phyloP scores from a whole-genome alignment of 2,329 filamentous ascomycete genomes.

The Raffaelea ambrosiae region DNA sequence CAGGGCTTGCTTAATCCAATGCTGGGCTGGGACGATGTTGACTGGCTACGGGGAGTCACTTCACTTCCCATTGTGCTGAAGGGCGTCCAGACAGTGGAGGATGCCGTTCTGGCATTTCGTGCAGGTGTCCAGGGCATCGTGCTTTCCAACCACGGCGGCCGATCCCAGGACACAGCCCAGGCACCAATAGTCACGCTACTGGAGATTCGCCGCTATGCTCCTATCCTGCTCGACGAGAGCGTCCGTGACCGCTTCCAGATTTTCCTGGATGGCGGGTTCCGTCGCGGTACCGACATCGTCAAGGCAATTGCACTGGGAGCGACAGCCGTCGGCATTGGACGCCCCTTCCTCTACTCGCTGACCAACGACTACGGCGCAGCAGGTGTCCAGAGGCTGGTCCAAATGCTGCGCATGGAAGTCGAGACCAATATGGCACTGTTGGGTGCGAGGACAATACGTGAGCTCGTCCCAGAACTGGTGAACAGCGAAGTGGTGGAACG shows the following conservation, averaged over 20 bases:
- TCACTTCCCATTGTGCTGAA: not conserved
- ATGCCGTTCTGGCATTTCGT: not conserved
- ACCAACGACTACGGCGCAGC: not conserved
- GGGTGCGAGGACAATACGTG: not conserved
- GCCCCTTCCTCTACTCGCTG: not conserved
- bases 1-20: not conserved
- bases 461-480: not conserved
- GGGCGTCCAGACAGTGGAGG: not conserved
- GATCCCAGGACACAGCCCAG: not conserved
- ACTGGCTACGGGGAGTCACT: not conserved
- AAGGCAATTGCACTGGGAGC: not conserved
- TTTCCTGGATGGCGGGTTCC: not conserved
- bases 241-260: not conserved
- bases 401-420: not conserved
- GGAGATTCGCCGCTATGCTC: not conserved
- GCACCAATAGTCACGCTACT: not conserved
- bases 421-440: not conserved
- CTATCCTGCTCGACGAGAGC: not conserved
- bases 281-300: not conserved
- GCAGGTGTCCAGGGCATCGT: not conserved
- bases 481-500: not conserved
- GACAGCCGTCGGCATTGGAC: not conserved
- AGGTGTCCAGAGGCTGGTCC: not conserved
- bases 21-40: not conserved
- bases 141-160: not conserved